Percentiles rank a stretch among this genome's conserved stretches.
These are phyloP conservation scores for Arthrobotrys sinensis DNA, from an alignment of 2,329 filamentous ascomycete species.

Conservation along the genomic window DNA sequence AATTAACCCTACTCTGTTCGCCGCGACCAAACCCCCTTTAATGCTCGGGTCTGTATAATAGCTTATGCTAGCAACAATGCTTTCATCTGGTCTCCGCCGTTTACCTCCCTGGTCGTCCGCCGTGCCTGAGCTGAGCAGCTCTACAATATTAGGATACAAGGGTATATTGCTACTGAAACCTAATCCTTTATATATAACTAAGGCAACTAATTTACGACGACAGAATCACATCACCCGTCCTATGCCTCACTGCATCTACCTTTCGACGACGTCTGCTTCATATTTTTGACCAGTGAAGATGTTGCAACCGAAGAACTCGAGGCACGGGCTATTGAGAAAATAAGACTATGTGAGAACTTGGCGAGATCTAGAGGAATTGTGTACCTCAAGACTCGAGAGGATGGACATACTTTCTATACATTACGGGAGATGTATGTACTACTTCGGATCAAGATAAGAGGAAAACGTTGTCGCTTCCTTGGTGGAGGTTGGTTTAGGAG, in stretches of 20 bases:
- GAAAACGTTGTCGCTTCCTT: no score
- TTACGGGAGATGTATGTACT: slow-evolving; percentile 23
- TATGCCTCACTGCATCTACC: slow-evolving; percentile 50
- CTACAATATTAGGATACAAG: slow-evolving; percentile 33
- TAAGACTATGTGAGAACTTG: slow-evolving; percentile 31
- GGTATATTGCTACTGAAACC: slow-evolving; percentile 1
- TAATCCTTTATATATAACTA: background rate
- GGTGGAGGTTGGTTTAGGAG: no score
- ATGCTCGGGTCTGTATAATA: no score
- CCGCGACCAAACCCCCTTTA: no score
- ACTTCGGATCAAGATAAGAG: no score
- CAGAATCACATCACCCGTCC: slow-evolving; percentile 41
- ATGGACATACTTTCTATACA: background rate
- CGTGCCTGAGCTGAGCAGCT: slow-evolving; percentile 27
- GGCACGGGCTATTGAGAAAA: slow-evolving; percentile 9
- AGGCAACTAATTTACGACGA: background rate
- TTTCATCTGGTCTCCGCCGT: slow-evolving; percentile 41
- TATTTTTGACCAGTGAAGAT: slow-evolving; percentile 43
- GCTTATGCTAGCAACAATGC: slow-evolving; percentile 20
- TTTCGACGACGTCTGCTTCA: slow-evolving; percentile 40
- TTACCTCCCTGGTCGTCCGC: slow-evolving; percentile 42
- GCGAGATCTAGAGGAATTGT: slow-evolving; percentile 38
- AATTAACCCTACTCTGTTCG: no score
- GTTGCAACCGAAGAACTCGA: slow-evolving; percentile 31
- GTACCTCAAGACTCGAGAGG: slow-evolving; percentile 8